phyloP scores from a whole-genome alignment of 2,329 filamentous ascomycete species.

The Alternaria novae-zelandiae region DNA sequence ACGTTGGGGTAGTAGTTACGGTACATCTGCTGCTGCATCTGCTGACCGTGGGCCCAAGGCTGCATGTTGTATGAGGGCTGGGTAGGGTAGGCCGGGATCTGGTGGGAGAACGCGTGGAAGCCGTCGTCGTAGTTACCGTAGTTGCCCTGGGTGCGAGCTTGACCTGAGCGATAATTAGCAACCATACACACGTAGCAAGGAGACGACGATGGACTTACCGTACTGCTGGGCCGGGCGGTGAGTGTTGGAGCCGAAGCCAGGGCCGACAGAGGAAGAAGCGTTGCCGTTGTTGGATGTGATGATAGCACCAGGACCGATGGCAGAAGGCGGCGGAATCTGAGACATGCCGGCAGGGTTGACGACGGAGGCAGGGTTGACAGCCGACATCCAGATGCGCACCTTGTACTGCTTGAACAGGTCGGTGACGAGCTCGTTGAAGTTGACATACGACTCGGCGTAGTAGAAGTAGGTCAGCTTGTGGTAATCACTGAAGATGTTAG shows the following conservation, averaged over 20 bases:
- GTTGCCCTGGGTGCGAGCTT: slow-evolving; percentile 21
- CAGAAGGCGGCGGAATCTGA: slow-evolving; percentile 46
- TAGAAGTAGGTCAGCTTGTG: slow-evolving; percentile 99
- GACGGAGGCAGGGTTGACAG: slow-evolving; percentile 96
- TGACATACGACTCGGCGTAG: slow-evolving; percentile 97
- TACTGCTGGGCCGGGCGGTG: slow-evolving; percentile 36
- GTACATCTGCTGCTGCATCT: slow-evolving; percentile 29
- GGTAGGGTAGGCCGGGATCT: slow-evolving; percentile 31
- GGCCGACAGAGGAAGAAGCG: slow-evolving; percentile 37
- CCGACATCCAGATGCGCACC: slow-evolving; percentile 99
- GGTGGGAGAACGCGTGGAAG: slow-evolving; percentile 42
- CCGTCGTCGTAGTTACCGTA: slow-evolving; percentile 34
- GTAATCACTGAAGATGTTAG: slow-evolving; percentile 74
- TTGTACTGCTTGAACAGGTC: slow-evolving; percentile 99
- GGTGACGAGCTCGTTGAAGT: slow-evolving; percentile 96
- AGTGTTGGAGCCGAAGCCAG: slow-evolving; percentile 39
- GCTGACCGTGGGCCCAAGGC: slow-evolving; percentile 34
- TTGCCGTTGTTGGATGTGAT: slow-evolving; percentile 28
- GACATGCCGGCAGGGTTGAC: slow-evolving; percentile 43
- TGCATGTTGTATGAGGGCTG: slow-evolving; percentile 36
- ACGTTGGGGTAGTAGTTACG: slow-evolving; percentile 27
- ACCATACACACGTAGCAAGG: background rate
- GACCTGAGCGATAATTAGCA: slow-evolving; percentile 24
- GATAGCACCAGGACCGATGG: slow-evolving; percentile 48
- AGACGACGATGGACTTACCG: slow-evolving; percentile 21